A percentile compares a stretch with the other conserved stretches of the same genome.
Evolutionary conservation across 805 yeast species (phyloP).

Genomic region (Suhomyces kilbournensis): DNA sequence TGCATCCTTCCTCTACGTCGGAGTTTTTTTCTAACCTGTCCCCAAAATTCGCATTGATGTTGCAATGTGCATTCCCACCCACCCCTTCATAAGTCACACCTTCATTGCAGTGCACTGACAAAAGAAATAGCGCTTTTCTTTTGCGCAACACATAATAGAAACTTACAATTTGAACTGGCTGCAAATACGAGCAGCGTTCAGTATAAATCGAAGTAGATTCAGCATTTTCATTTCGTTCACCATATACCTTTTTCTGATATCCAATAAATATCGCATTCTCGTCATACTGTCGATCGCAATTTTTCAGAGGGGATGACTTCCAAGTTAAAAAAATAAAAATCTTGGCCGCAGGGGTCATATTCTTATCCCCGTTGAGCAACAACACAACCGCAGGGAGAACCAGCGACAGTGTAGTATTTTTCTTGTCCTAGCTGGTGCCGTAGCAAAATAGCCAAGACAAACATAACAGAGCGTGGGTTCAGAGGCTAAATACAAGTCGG

Average conservation of each 20-base stretch:
- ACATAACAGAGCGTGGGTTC: not conserved
- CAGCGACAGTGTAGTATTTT: not conserved
- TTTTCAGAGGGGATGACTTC: not conserved
- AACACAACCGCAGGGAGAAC: not conserved
- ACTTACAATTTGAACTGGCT: not conserved
- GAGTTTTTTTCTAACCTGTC: not conserved
- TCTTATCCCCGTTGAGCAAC: not conserved
- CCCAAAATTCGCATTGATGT: not conserved
- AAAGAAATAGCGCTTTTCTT: not conserved
- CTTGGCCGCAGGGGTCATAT: not conserved
- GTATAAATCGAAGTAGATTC: not conserved
- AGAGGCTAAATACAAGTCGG: not conserved
- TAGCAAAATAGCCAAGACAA: not conserved
- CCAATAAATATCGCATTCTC: not conserved
- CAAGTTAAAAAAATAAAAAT: not conserved
- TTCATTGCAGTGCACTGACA: not conserved
- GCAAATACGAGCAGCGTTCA: not conserved
- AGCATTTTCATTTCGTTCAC: not conserved
- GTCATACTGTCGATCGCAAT: not conserved
- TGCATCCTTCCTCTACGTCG: not conserved
- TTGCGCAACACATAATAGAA: not conserved
- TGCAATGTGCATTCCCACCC: not conserved
- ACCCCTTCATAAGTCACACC: not conserved
- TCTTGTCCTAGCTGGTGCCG: not conserved
- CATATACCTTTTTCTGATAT: not conserved